A percentile compares a stretch with the other conserved stretches of the same genome.
phyloP scores from a whole-genome alignment of 768 basidiomycete species.

The Xerocomus brunneocitrinus region DNA sequence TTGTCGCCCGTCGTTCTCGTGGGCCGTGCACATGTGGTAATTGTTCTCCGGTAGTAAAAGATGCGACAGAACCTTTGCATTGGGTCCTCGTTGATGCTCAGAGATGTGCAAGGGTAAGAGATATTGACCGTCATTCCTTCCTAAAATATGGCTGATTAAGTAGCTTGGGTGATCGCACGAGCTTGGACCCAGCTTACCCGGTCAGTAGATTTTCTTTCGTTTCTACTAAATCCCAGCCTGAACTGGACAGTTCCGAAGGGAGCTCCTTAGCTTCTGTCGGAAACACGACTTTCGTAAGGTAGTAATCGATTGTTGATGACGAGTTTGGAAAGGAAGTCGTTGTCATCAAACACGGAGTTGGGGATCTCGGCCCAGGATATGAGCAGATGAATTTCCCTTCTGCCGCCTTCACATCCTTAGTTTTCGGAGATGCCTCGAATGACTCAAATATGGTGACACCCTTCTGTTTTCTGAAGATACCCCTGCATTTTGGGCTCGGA shows the following conservation, averaged over 20 bases:
- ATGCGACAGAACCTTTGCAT: constrained; percentile 12
- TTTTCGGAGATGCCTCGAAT: constrained; percentile 40
- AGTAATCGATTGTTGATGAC: neutral
- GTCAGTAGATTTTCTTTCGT: neutral
- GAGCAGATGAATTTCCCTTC: constrained; percentile 18
- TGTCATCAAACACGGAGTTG: neutral
- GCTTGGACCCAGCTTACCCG: neutral
- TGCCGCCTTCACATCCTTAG: constrained; percentile 5
- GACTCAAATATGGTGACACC: constrained; percentile 30
- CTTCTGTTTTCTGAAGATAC: constrained; percentile 25
- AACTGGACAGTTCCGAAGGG: constrained; percentile 16
- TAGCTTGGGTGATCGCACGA: too few species aligned
- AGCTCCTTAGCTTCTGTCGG: constrained; percentile 11
- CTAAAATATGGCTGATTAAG: constrained; percentile 20
- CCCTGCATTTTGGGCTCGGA: constrained; percentile 38
- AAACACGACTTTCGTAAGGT: neutral
- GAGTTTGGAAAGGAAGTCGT: neutral
- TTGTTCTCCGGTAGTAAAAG: constrained; percentile 22
- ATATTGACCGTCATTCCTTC: constrained; percentile 36
- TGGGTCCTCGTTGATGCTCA: constrained; percentile 17
- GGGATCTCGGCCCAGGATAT: neutral
- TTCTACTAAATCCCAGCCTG: constrained; percentile 7
- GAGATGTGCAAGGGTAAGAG: constrained; percentile 28
- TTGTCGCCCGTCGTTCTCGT: neutral
- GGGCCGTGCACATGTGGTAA: constrained; percentile 2